Base-by-base conservation (phyloP, 108 stramenopile species). In the Conticribra guillardii region DNA sequence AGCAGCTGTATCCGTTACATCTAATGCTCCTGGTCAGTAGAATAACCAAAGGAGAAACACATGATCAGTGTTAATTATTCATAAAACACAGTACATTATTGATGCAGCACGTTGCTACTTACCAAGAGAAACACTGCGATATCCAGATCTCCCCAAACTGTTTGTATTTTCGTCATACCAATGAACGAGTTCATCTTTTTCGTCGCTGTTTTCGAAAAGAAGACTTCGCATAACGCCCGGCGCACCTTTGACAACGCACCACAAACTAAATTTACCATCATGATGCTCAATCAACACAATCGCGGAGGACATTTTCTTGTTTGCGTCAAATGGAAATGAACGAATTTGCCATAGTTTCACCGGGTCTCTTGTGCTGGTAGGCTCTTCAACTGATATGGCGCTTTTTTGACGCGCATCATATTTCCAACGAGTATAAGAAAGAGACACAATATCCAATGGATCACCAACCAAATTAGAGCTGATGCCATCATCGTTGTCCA, bases 301-400 rank as follows among this genome's bases (percentile, higher is more conserved):
- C 14, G 88, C 84, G 22, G 88, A 77, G 0, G 88, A 89, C 24
- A 75, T 59, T 28, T 84, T 79, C 30, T 66, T 76, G 24, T 62
- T 73, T 4, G 88, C 57, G 60, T 87, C 84, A 63, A 89, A 89
- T 2, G 88, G 86, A 70, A 85, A 89, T 1, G 76, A 69, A 61
- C 74, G 64, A 24, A 89, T 83, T 56, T 87, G 84, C 88, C 88
- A 89, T 18, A 89, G 26, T 54, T 81, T 75, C 26, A 22, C 49
- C 11, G 17, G 17, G 11, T 41, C 15, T 8, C 54, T 31, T 4
- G 8, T 66, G 17, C 11, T 41, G 5, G 11, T 11, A 41, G 37
- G 8, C 37, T 41, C 11, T 41, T 41, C 37, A 5, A 11, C 8
- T 41, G 50, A 19, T 17, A 37, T 19, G 7, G 73, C 33, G 8